A percentile compares a stretch with the other conserved stretches of the same genome.
Evolutionary conservation across 225 moss, liverwort and hornwort genomes (phyloP).

Genomic region (Sphagnum tenellum): DNA sequence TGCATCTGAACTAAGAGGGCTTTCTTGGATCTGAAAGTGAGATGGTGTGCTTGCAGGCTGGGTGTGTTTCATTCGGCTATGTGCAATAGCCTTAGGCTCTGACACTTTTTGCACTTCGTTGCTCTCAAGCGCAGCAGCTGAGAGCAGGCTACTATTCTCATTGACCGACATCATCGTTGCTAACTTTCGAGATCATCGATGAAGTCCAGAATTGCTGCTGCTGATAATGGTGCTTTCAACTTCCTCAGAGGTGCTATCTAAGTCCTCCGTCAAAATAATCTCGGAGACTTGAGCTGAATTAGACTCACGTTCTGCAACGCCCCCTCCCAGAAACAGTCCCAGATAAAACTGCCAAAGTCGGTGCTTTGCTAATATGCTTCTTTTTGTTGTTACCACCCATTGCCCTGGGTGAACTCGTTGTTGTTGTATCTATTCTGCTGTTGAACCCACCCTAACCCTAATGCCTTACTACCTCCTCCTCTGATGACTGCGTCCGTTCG

Average conservation of each 20-base stretch:
- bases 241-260: constrained; percentile 15
- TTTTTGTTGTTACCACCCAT: too few relatives aligned
- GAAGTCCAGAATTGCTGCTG: background rate
- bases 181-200: constrained; percentile 1
- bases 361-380: too few relatives aligned
- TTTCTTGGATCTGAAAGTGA: constrained; percentile 64
- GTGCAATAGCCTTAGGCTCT: constrained; percentile 5
- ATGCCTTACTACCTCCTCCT: too few relatives aligned
- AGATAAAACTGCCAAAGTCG: too few relatives aligned
- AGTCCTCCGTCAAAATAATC: constrained; percentile 15
- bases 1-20: constrained; percentile 88
- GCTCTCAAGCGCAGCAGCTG: constrained; percentile 18
- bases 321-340: background rate
- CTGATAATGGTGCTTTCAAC: constrained; percentile 7
- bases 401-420: too few relatives aligned
- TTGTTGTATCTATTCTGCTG: too few relatives aligned
- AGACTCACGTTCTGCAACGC: background rate
- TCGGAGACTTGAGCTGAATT: constrained; percentile 14
- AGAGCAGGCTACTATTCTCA: constrained; percentile 12
- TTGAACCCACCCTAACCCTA: too few relatives aligned
- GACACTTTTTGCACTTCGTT: constrained; percentile 13
- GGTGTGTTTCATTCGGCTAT: constrained; percentile 3
- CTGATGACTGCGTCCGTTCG: too few relatives aligned
- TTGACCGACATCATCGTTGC: constrained; percentile 4
- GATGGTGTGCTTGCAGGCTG: constrained; percentile 49